Evolutionary conservation across 2,329 filamentous ascomycete species (phyloP).

Genomic region (Cryphonectria naterciae): DNA sequence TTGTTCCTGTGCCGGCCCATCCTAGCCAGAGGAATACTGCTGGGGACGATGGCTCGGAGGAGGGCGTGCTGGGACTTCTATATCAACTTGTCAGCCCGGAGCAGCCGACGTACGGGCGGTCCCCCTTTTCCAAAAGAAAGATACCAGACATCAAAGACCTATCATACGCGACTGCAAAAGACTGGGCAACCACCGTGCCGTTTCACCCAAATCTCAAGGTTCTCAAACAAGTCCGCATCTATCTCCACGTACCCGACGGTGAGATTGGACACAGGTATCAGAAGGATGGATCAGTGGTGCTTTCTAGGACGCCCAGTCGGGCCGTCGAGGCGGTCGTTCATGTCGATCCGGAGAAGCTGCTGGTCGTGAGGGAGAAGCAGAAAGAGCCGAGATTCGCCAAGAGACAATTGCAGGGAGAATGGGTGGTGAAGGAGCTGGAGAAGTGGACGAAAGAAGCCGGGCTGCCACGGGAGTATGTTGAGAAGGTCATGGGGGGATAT

Average conservation of each 20-base stretch:
- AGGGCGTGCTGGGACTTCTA: background rate
- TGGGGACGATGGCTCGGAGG: background rate
- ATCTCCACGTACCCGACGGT: constrained; percentile 6
- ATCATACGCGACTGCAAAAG: background rate
- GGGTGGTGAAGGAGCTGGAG: constrained; percentile 5
- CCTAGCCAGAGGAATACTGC: no score
- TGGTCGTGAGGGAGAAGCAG: background rate
- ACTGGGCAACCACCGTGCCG: background rate
- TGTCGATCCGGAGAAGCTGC: constrained; percentile 5
- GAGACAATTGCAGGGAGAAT: background rate
- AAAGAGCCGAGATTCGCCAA: background rate
- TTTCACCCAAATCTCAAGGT: constrained; percentile 9
- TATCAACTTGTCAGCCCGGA: background rate
- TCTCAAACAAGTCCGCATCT: constrained; percentile 6
- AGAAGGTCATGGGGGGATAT: background rate
- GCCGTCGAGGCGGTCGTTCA: constrained; percentile 3
- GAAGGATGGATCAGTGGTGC: background rate
- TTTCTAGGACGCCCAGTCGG: constrained; percentile 1
- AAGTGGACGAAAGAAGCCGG: constrained; percentile 7
- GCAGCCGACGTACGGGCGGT: background rate
- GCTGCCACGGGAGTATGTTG: constrained; percentile 4
- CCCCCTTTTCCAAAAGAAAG: background rate
- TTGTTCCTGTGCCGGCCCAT: background rate
- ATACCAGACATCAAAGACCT: background rate
- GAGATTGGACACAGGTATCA: constrained; percentile 3